Base-by-base conservation (phyloP, 2,329 filamentous ascomycete genomes). In the Fusarium kyushuense region DNA sequence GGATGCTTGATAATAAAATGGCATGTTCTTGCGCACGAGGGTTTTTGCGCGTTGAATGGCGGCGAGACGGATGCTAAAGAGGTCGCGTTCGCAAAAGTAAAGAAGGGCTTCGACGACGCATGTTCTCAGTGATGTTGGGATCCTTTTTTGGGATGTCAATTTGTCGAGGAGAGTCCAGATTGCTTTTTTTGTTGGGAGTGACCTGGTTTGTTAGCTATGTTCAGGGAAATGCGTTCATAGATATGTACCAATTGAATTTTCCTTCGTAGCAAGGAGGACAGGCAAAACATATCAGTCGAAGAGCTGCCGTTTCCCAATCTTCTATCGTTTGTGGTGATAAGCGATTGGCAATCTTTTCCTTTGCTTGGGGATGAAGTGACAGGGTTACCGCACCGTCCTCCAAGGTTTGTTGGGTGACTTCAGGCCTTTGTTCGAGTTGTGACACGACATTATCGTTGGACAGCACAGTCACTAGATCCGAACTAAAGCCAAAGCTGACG, bases 211-310 rank as follows among this genome's bases (percentile, higher is more conserved):
- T 73, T 9, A 71, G 66, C 8, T 9, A 5, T 8, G 8, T 30
- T 19, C 3, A 3, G 6, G 2, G 13, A 3, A 32, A 14, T 19
- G 6, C 4, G 0, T 17, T 16, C 1, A 16, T 19, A 2, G 14
- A 5, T 11, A 12, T 57, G 17, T 73, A 77, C 77, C 77, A 79
- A 16, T 67, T 63, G 4, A 64, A 66, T 21, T 77, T 76, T 9
- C 77, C 77, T 45, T 78, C 76, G 14, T 74, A 77, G 32, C 74
- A 75, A 5, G 74, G 76, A 5, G 77, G 77, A 13, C 73, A 76
- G 2, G 69, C 63, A 42, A 76, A 78, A 23, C 75, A 78, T 0
- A 79, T 9, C 0, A 78, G 36, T 3, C 60, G 71, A 1, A 78
- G 30, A 0, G 71, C 74, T 1, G 67, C 58, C 1, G 52, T 54